A percentile compares a stretch with the other conserved stretches of the same genome.
Evolutionary conservation across 495 filamentous ascomycete genomes (phyloP).

Genomic region (Aspergillus cavernicola): DNA sequence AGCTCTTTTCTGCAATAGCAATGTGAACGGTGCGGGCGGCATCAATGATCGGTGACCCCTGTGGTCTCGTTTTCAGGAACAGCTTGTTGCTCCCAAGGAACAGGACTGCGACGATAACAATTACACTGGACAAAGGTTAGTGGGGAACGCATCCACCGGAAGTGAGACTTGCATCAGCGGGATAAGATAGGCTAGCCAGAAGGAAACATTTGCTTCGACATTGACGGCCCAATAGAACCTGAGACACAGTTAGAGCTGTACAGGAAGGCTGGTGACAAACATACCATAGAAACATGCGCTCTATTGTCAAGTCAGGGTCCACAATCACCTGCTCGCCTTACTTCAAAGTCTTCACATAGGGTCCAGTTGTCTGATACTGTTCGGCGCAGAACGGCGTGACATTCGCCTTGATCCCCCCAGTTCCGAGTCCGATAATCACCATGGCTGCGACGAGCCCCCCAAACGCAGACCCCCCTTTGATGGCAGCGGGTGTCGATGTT

Average conservation of each 20-base stretch:
- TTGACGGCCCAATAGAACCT: constrained; percentile 22
- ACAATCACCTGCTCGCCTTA: constrained; percentile 58
- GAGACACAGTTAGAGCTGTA: too few species aligned
- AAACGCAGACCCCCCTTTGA: constrained; percentile 11
- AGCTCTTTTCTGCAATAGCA: constrained; percentile 19
- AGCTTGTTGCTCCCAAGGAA: constrained; percentile 17
- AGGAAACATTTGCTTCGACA: constrained; percentile 47
- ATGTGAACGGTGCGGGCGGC: constrained; percentile 31
- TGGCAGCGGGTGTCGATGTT: constrained; percentile 51
- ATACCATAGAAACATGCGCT: constrained; percentile 28
- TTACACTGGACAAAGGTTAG: constrained; percentile 14
- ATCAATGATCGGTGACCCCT: constrained; percentile 43
- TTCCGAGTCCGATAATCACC: constrained; percentile 34
- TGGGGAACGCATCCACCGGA: not conserved
- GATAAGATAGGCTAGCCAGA: constrained; percentile 59
- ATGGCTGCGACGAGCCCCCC: constrained; percentile 18
- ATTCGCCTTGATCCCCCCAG: constrained; percentile 54
- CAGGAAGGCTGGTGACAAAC: not conserved
- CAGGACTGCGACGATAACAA: constrained; percentile 1
- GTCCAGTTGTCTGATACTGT: constrained; percentile 39
- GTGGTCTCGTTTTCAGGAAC: constrained; percentile 35
- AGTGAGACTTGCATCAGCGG: constrained; percentile 15
- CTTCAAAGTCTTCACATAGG: constrained; percentile 33
- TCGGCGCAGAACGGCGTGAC: constrained; percentile 49
- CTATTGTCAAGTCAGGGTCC: constrained; percentile 55